These are phyloP conservation scores for Globisporangium rhizosaccharum DNA, from an alignment of 352 stramenopile species.

Conservation along the genomic window DNA sequence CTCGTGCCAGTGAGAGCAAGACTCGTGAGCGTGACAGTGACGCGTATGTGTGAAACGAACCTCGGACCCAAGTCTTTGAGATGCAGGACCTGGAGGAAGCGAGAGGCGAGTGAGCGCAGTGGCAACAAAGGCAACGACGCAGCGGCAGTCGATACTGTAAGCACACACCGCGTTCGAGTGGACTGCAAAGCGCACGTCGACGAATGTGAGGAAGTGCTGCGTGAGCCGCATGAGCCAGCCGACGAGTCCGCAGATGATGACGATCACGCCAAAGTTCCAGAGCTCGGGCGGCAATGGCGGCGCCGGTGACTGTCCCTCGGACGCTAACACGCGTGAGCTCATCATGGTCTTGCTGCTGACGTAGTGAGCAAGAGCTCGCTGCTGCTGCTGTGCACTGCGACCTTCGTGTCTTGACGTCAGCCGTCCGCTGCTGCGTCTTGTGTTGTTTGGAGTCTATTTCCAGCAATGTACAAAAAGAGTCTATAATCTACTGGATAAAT, in stretches of 20 bases:
- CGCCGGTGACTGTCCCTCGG: background rate
- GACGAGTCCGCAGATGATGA: conserved; percentile 35
- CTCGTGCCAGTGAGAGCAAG: background rate
- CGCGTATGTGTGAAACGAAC: conserved; percentile 3
- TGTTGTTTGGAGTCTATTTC: too few species aligned
- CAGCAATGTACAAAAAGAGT: too few species aligned
- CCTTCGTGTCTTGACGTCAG: too few species aligned
- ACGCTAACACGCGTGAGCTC: background rate
- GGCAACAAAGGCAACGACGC: background rate
- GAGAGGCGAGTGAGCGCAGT: background rate
- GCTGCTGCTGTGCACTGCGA: too few species aligned
- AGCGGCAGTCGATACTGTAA: background rate
- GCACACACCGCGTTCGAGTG: conserved; percentile 35
- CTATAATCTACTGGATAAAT: too few species aligned
- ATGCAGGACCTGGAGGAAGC: conserved; percentile 17
- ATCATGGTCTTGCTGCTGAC: background rate
- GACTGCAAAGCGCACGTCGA: conserved; percentile 36
- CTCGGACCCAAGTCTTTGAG: conserved; percentile 27
- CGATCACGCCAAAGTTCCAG: conserved; percentile 53
- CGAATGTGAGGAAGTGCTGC: conserved; percentile 26
- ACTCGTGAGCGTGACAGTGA: background rate
- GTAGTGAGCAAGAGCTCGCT: background rate
- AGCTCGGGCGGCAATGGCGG: conserved; percentile 36
- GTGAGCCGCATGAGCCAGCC: conserved; percentile 40
- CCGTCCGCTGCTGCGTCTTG: too few species aligned